Percentiles rank a stretch among this genome's conserved stretches.
Evolutionary conservation across 1,284 basidiomycete species (phyloP).

Genomic region (Meira miltonrushii): DNA sequence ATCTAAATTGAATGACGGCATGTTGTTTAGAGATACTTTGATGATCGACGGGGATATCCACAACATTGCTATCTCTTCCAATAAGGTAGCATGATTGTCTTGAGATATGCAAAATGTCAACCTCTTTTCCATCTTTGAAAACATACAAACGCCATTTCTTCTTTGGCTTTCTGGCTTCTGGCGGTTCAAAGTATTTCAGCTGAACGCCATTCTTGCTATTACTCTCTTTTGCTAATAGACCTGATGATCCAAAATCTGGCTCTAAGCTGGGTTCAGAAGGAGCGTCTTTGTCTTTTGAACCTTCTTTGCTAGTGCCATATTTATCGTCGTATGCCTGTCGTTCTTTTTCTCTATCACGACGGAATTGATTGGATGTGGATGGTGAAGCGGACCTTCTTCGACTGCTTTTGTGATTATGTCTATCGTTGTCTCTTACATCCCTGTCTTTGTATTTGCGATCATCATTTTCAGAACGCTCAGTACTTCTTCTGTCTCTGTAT

Average conservation of each 20-base stretch:
- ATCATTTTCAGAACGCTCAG: not conserved
- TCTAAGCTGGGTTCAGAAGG: not conserved
- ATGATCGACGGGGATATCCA: constrained; percentile 83
- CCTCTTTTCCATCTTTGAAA: constrained; percentile 88
- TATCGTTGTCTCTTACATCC: not conserved
- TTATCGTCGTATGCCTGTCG: constrained; percentile 3
- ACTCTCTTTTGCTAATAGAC: constrained; percentile 75
- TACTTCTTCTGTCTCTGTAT: not conserved
- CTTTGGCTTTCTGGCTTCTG: constrained; percentile 86
- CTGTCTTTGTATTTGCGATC: not conserved
- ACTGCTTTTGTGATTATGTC: too few species aligned
- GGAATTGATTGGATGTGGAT: not conserved
- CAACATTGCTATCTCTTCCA: constrained; percentile 67
- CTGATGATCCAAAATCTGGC: constrained; percentile 82
- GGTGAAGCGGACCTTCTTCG: constrained; percentile 6
- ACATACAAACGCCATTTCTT: constrained; percentile 91
- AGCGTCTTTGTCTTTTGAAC: not conserved
- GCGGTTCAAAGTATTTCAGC: constrained; percentile 96
- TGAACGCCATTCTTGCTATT: constrained; percentile 72
- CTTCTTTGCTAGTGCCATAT: not conserved
- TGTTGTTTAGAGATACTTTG: constrained; percentile 98
- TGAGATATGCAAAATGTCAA: constrained; percentile 81
- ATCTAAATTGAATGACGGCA: constrained; percentile 89
- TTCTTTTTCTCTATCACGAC: constrained; percentile 7
- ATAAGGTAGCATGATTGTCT: constrained; percentile 89